A percentile compares a stretch with the other conserved stretches of the same genome.
Evolutionary conservation across 139 green algal species (phyloP).

Genomic region (Picochlorum sp.): DNA sequence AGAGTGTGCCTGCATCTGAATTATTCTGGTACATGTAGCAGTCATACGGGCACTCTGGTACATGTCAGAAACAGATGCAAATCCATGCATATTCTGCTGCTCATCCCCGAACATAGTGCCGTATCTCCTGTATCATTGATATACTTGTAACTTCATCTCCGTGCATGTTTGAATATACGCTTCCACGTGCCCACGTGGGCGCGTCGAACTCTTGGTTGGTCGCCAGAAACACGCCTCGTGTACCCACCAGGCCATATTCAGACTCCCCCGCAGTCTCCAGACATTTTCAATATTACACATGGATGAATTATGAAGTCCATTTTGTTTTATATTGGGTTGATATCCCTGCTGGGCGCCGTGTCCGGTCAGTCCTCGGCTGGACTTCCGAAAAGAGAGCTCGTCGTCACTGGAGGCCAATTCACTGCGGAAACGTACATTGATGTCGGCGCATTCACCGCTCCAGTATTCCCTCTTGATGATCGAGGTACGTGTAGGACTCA

Average conservation of each 20-base stretch:
- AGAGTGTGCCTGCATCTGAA: constrained; percentile 14
- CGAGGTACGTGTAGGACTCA: neutral
- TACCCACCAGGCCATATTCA: neutral
- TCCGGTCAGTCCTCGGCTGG: neutral
- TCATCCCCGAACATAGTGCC: too few relatives aligned
- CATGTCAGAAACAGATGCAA: too few relatives aligned
- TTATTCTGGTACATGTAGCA: constrained; percentile 28
- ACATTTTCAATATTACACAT: too few relatives aligned
- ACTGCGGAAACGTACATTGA: constrained; percentile 2
- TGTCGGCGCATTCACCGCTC: neutral
- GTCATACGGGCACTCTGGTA: too few relatives aligned
- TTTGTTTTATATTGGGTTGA: neutral
- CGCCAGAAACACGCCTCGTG: neutral
- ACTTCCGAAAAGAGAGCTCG: neutral
- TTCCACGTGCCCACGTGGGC: neutral
- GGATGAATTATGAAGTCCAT: too few relatives aligned
- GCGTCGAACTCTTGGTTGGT: neutral
- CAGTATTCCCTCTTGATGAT: constrained; percentile 2
- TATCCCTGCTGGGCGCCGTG: neutral
- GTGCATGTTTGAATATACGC: too few relatives aligned
- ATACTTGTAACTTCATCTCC: too few relatives aligned
- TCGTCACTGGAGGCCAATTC: constrained; percentile 1
- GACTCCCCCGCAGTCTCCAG: neutral
- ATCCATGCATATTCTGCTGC: too few relatives aligned
- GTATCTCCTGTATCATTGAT: too few relatives aligned